Evolutionary conservation across 2,329 filamentous ascomycete genomes (phyloP).

Genomic region (Penicillium psychrosexuale): DNA sequence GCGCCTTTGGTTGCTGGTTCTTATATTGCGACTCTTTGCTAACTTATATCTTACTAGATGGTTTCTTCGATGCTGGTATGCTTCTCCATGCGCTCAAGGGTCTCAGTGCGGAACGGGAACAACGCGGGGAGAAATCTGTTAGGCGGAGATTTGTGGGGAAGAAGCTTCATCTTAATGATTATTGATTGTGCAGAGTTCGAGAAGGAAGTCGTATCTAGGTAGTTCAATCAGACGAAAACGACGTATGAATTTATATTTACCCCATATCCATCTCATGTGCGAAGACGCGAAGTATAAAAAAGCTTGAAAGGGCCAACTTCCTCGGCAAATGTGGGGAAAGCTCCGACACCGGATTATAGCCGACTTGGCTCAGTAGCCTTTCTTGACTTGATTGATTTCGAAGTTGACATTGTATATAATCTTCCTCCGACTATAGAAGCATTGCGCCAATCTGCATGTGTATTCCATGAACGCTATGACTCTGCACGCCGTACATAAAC

Average conservation of each 20-base stretch:
- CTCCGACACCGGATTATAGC: conserved; percentile 19
- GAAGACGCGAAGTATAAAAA: neutral
- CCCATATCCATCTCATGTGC: neutral
- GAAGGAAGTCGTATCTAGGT: neutral
- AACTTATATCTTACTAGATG: conserved; percentile 57
- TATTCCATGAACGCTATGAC: conserved; percentile 12
- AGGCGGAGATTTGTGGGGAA: conserved; percentile 46
- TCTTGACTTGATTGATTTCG: neutral
- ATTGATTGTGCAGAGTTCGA: conserved; percentile 26
- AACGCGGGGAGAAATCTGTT: conserved; percentile 35
- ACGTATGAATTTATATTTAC: neutral
- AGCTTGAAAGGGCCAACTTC: neutral
- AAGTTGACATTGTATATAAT: neutral
- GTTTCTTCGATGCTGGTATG: conserved; percentile 97
- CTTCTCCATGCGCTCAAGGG: conserved; percentile 81
- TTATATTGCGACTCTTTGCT: neutral
- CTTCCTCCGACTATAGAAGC: neutral
- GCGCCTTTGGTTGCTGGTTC: neutral
- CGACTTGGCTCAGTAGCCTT: conserved; percentile 17
- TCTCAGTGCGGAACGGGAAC: conserved; percentile 34
- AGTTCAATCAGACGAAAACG: neutral
- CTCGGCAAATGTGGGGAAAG: conserved; percentile 17
- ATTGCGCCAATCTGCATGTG: neutral
- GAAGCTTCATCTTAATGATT: conserved; percentile 49
- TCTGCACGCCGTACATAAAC: conserved; percentile 23